Conservation (phyloP, 306 rosid genomes). For the Acacia confusa region DNA sequence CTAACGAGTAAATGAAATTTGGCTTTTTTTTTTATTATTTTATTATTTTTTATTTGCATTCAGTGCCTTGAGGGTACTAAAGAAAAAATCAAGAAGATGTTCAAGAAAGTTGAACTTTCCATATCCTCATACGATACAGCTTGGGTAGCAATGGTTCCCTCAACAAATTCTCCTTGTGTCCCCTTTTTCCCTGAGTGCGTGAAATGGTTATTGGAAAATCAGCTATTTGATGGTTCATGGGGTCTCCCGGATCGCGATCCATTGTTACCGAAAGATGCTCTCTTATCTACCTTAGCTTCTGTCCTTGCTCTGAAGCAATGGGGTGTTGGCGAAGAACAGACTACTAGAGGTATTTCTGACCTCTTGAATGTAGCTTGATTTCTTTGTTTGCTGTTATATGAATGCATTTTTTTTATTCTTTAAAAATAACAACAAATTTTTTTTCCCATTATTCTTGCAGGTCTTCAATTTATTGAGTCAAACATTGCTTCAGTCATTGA, state of each 20-base stretch:
- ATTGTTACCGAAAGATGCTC: slow-evolving; percentile 60
- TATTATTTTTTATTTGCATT: background rate
- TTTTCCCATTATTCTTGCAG: slow-evolving; percentile 42
- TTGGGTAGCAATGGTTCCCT: slow-evolving; percentile 91
- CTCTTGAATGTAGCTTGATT: background rate
- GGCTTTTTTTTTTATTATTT: background rate
- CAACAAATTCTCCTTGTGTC: slow-evolving; percentile 43
- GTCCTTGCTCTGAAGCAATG: slow-evolving; percentile 71
- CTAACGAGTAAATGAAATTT: background rate
- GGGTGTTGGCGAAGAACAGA: slow-evolving; percentile 64
- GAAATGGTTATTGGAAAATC: slow-evolving; percentile 73
- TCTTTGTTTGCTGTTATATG: slow-evolving; percentile 10
- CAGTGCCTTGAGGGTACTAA: slow-evolving; percentile 60
- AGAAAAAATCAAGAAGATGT: slow-evolving; percentile 61
- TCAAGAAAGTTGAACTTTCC: slow-evolving; percentile 68
- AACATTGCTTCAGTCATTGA: slow-evolving; percentile 64
- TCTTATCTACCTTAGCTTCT: slow-evolving; percentile 72
- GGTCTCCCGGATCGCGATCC: slow-evolving; percentile 52
- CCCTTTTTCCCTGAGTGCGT: slow-evolving; percentile 80
- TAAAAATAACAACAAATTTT: background rate
- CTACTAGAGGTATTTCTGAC: slow-evolving; percentile 52
- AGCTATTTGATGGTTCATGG: slow-evolving; percentile 84
- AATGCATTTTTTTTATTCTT: background rate
- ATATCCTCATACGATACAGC: slow-evolving; percentile 87
- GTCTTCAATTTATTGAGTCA: slow-evolving; percentile 67